Evolutionary conservation across 1,139 yeast genomes (phyloP).

Genomic region (Saccharomyces hybrid): DNA sequence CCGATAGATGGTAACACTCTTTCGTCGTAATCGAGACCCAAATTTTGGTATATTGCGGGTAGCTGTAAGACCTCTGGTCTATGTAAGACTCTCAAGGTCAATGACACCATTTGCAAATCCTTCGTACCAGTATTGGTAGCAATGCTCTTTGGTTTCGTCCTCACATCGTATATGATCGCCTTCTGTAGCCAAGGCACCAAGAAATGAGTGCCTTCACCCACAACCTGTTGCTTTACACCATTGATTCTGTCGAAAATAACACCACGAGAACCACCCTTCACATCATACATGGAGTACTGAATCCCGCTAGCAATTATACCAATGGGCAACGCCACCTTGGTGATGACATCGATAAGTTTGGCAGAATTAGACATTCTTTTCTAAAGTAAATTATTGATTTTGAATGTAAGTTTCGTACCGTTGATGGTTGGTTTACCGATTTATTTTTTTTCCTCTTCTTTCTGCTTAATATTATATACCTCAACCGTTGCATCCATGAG

Average conservation of each 20-base stretch:
- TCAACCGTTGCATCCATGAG: neutral
- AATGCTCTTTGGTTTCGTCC: slow-evolving; percentile 88
- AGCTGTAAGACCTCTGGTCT: slow-evolving; percentile 82
- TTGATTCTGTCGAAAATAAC: slow-evolving; percentile 86
- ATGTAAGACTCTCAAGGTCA: slow-evolving; percentile 88
- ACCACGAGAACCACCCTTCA: slow-evolving; percentile 92
- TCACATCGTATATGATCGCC: slow-evolving; percentile 83
- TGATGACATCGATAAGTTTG: slow-evolving; percentile 23
- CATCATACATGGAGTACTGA: slow-evolving; percentile 80
- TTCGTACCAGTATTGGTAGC: slow-evolving; percentile 95
- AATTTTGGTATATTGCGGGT: slow-evolving; percentile 80
- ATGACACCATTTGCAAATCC: slow-evolving; percentile 91
- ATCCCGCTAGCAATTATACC: slow-evolving; percentile 61
- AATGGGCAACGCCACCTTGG: slow-evolving; percentile 56
- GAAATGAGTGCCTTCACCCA: slow-evolving; percentile 97
- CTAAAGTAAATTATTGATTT: neutral
- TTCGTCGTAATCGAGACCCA: slow-evolving; percentile 95
- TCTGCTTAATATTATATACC: neutral
- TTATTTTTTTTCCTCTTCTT: neutral
- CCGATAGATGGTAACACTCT: slow-evolving; percentile 96
- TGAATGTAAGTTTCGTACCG: neutral
- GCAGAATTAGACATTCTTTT: neutral
- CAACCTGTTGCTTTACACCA: slow-evolving; percentile 80
- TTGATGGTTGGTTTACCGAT: neutral
- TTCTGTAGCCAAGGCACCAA: slow-evolving; percentile 93